A percentile compares a stretch with the other conserved stretches of the same genome.
Conservation (phyloP, 257 asterid species). For the Ilex aquifolium region DNA sequence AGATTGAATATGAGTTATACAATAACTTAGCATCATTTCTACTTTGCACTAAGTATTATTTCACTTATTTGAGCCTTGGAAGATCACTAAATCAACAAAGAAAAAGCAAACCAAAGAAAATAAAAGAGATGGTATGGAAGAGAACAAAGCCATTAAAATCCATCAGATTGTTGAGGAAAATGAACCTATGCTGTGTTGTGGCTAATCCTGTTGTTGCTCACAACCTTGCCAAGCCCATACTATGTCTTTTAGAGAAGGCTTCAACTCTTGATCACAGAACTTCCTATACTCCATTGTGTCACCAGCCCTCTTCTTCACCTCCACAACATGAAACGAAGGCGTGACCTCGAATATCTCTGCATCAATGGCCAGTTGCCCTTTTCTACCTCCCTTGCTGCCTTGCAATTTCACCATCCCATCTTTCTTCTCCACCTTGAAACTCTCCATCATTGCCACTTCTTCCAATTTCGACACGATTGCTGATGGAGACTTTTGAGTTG, state of each 20-base stretch:
- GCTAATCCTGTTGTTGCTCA: slow-evolving; percentile 14
- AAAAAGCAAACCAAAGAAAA: no score
- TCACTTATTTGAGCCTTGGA: no score
- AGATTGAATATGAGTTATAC: no score
- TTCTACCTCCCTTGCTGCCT: slow-evolving; percentile 56
- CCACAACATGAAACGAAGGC: slow-evolving; percentile 87
- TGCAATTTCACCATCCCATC: slow-evolving; percentile 66
- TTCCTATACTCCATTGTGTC: slow-evolving; percentile 71
- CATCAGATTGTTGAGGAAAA: no score
- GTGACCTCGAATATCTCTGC: slow-evolving; percentile 86
- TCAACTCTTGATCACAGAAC: slow-evolving; percentile 70
- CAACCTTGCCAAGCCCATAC: slow-evolving; percentile 58
- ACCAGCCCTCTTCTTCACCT: slow-evolving; percentile 70
- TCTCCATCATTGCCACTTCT: slow-evolving; percentile 54
- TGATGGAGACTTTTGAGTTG: slow-evolving; percentile 47
- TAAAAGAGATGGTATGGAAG: no score
- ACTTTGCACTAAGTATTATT: no score
- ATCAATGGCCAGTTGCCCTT: slow-evolving; percentile 65
- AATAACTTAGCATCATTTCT: no score
- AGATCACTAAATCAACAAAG: no score
- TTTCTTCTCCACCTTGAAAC: slow-evolving; percentile 52
- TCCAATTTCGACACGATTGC: slow-evolving; percentile 60
- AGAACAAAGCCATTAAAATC: no score
- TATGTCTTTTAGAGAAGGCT: slow-evolving; percentile 77
- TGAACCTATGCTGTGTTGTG: no score